These are phyloP conservation scores for Aspergillus hortae DNA, from an alignment of 2,329 filamentous ascomycete genomes.

Conservation along the genomic window DNA sequence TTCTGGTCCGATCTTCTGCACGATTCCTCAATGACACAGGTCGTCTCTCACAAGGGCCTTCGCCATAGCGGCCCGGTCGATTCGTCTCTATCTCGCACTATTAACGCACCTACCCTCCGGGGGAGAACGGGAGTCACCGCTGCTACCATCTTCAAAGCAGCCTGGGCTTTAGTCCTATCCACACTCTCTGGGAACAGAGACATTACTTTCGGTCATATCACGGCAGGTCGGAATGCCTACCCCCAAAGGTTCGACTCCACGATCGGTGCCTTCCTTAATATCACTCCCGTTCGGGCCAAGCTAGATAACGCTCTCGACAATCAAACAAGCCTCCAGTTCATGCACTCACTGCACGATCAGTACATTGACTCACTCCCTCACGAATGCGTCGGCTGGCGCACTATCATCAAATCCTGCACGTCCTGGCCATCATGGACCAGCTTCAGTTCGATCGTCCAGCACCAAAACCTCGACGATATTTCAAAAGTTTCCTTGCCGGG, in stretches of 20 bases:
- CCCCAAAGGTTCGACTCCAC: constrained; percentile 28
- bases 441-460: constrained; percentile 54
- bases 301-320: constrained; percentile 13
- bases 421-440: constrained; percentile 52
- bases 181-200: constrained; percentile 49
- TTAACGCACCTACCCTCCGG: background rate
- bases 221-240: constrained; percentile 48
- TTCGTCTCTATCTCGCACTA: background rate
- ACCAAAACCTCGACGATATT: constrained; percentile 31
- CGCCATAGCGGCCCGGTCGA: background rate
- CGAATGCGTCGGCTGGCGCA: constrained; percentile 49
- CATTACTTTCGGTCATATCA: constrained; percentile 55
- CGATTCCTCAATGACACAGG: background rate
- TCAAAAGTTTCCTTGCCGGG: too few relatives aligned
- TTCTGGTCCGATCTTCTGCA: background rate
- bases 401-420: constrained; percentile 52
- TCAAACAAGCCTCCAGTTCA: constrained; percentile 36
- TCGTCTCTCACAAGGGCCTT: background rate
- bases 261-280: constrained; percentile 20
- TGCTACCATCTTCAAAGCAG: constrained; percentile 51
- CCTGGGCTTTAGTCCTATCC: constrained; percentile 56
- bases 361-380: constrained; percentile 45
- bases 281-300: constrained; percentile 16
- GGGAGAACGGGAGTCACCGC: constrained; percentile 13
- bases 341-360: constrained; percentile 50